These are phyloP conservation scores for Phoma sp. DNA, from an alignment of 2,329 filamentous ascomycete species.

Conservation along the genomic window DNA sequence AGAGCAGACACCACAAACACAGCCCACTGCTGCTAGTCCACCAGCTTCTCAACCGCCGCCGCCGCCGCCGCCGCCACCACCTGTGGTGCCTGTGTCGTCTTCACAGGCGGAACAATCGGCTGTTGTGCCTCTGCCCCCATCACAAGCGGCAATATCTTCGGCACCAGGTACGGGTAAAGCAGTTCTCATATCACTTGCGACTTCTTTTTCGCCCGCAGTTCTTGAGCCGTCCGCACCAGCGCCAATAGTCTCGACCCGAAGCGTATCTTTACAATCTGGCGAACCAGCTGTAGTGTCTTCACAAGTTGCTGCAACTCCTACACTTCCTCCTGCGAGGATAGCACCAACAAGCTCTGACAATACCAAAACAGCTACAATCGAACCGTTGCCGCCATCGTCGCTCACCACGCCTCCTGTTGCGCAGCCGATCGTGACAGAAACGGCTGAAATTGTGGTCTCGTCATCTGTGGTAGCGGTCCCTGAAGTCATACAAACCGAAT, in stretches of 20 bases:
- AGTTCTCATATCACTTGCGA: slow-evolving; percentile 35
- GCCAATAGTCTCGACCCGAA: slow-evolving; percentile 16
- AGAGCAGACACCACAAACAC: slow-evolving; percentile 30
- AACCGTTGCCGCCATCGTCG: background rate
- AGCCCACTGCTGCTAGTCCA: slow-evolving; percentile 25
- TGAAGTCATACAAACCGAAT: slow-evolving; percentile 17
- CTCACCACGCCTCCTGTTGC: slow-evolving; percentile 10
- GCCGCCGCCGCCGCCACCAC: slow-evolving; percentile 17
- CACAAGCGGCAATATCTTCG: slow-evolving; percentile 37
- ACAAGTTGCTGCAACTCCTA: slow-evolving; percentile 11
- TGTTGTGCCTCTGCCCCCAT: slow-evolving; percentile 24
- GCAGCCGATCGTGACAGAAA: slow-evolving; percentile 8
- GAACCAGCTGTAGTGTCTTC: slow-evolving; percentile 19
- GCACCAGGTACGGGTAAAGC: slow-evolving; percentile 44
- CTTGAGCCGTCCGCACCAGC: slow-evolving; percentile 27
- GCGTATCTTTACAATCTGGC: slow-evolving; percentile 13
- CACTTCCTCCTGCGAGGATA: slow-evolving; percentile 20
- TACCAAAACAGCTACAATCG: slow-evolving; percentile 29
- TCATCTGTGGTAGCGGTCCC: slow-evolving; percentile 23
- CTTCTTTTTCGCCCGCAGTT: slow-evolving; percentile 28
- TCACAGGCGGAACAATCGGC: slow-evolving; percentile 23
- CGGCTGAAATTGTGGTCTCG: background rate
- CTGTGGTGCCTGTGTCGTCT: slow-evolving; percentile 23
- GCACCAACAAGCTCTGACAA: slow-evolving; percentile 42
- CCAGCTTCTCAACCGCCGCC: slow-evolving; percentile 23